Conservation (phyloP, 139 green algal species). For the Chlorella sp. region DNA sequence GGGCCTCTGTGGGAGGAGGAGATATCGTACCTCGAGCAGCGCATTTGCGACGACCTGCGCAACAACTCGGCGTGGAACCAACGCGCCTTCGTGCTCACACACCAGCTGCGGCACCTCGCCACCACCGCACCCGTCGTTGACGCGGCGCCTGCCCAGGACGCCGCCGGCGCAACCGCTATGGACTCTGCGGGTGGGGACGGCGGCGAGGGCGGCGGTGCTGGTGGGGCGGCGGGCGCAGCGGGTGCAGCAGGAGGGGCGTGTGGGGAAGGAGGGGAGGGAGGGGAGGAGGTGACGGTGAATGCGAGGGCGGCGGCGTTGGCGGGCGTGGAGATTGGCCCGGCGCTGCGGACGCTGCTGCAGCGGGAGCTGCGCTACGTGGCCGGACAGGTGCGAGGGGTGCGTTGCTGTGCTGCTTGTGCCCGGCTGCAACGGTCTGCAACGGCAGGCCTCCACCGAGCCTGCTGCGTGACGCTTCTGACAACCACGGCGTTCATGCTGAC, state of each 20-base stretch:
- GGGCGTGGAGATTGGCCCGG: not conserved
- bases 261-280: not conserved
- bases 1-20: constrained; percentile 30
- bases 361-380: not conserved
- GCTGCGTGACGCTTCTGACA: too few species aligned
- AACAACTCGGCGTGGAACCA: constrained; percentile 92
- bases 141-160: not conserved
- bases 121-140: not conserved
- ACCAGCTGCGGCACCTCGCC: not conserved
- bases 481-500: too few species aligned
- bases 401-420: too few species aligned
- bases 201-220: not conserved
- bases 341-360: not conserved
- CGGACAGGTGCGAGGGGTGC: too few species aligned
- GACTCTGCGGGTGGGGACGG: too few species aligned
- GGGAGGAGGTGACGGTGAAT: not conserved
- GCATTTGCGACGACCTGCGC: constrained; percentile 59
- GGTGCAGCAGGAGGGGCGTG: not conserved
- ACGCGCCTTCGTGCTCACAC: constrained; percentile 54
- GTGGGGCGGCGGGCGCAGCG: not conserved
- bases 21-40: constrained; percentile 36
- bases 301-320: not conserved
- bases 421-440: too few species aligned
- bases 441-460: too few species aligned
- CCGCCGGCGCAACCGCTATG: not conserved